Conservation (phyloP, 2,329 filamentous ascomycete species). For the Coniella vitis region DNA sequence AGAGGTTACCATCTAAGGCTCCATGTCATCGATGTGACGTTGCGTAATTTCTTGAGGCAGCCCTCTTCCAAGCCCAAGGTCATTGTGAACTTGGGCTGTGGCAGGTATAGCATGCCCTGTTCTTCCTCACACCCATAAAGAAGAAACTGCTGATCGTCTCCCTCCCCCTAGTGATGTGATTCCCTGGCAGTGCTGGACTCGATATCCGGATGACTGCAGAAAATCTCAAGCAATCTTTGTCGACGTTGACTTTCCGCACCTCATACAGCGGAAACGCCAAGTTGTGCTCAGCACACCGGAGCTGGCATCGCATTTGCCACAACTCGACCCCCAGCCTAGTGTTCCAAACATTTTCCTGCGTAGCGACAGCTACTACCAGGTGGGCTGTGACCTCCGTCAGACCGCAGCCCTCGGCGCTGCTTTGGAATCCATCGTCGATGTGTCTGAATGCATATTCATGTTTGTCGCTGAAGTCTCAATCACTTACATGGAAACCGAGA, state of each 20-base stretch:
- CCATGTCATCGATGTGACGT: slow-evolving; percentile 69
- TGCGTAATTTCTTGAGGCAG: slow-evolving; percentile 61
- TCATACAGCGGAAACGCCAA: slow-evolving; percentile 67
- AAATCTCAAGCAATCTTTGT: slow-evolving; percentile 55
- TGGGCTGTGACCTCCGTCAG: slow-evolving; percentile 75
- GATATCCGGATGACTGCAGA: slow-evolving; percentile 52
- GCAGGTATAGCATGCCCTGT: slow-evolving; percentile 60
- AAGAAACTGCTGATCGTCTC: neutral
- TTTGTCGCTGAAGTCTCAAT: slow-evolving; percentile 88
- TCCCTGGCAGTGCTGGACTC: slow-evolving; percentile 72
- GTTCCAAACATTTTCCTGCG: slow-evolving; percentile 42
- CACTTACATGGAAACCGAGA: slow-evolving; percentile 75
- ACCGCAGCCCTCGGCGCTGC: slow-evolving; percentile 52
- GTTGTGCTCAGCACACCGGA: slow-evolving; percentile 59
- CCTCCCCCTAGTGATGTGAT: slow-evolving; percentile 62
- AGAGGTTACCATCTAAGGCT: slow-evolving; percentile 83
- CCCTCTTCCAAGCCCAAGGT: slow-evolving; percentile 55
- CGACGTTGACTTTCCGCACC: slow-evolving; percentile 77
- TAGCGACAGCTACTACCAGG: slow-evolving; percentile 66
- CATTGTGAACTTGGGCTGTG: slow-evolving; percentile 80
- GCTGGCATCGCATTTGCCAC: slow-evolving; percentile 45
- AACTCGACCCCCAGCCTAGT: slow-evolving; percentile 33
- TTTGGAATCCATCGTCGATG: slow-evolving; percentile 51
- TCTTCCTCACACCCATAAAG: neutral
- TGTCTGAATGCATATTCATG: slow-evolving; percentile 56